Conservation (phyloP, 192 early-diverging fungal species). For the Coemansia sp. region DNA sequence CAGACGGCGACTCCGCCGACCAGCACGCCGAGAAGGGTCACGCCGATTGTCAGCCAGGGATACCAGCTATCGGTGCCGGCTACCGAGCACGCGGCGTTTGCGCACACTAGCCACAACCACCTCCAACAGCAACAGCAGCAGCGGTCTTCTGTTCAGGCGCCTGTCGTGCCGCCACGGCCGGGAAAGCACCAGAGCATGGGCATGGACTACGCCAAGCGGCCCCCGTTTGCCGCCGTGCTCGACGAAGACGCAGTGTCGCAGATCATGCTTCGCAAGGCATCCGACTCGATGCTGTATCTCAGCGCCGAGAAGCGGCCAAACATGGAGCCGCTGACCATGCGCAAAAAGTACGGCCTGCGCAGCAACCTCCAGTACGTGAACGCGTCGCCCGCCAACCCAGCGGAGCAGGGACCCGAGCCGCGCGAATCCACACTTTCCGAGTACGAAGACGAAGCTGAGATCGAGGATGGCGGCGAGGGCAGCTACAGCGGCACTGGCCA, state of each 20-base stretch:
- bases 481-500: constrained; percentile 1
- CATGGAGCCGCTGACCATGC: constrained; percentile 45
- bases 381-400: constrained; percentile 13
- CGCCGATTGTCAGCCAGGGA: constrained; percentile 5
- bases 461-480: background rate
- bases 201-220: constrained; percentile 9
- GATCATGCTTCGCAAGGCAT: constrained; percentile 46
- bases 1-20: constrained; percentile 28
- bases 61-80: constrained; percentile 5
- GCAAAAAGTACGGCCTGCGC: constrained; percentile 53
- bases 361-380: constrained; percentile 45
- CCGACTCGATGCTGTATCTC: constrained; percentile 45
- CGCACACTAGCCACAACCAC: background rate
- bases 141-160: constrained; percentile 2
- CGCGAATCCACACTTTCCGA: constrained; percentile 16
- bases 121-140: background rate
- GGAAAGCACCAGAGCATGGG: constrained; percentile 31
- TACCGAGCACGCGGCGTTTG: background rate
- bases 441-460: constrained; percentile 8
- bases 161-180: constrained; percentile 28
- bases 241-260: constrained; percentile 28
- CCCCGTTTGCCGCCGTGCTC: background rate
- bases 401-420: constrained; percentile 37
- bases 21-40: constrained; percentile 21
- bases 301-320: constrained; percentile 52